Conservation (phyloP, 495 filamentous ascomycete species). For the Margaritispora aquatica region DNA sequence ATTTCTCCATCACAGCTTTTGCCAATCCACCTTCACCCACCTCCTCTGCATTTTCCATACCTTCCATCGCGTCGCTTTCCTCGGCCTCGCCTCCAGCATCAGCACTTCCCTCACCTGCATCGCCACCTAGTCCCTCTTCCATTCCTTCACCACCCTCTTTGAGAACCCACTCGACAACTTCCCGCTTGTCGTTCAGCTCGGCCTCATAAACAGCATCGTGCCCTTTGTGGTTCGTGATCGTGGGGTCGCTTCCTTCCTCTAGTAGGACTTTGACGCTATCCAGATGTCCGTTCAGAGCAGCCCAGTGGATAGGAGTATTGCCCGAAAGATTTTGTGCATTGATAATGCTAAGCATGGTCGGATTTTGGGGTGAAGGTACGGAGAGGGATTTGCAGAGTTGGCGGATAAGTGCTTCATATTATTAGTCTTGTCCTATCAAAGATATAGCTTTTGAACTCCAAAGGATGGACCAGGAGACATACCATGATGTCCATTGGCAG, state of each 20-base stretch:
- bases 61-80: neutral
- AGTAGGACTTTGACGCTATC: constrained; percentile 69
- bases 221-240: constrained; percentile 70
- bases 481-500: constrained; percentile 84
- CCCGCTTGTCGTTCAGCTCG: constrained; percentile 60
- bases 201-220: constrained; percentile 84
- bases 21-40: neutral
- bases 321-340: constrained; percentile 70
- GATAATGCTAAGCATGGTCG: constrained; percentile 40
- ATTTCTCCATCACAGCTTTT: neutral
- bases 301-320: constrained; percentile 91
- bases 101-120: constrained; percentile 26
- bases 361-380: constrained; percentile 17
- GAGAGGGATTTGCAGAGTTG: constrained; percentile 40
- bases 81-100: neutral
- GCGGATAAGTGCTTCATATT: constrained; percentile 35
- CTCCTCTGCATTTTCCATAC: neutral
- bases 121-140: constrained; percentile 41
- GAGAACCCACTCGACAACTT: constrained; percentile 62
- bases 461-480: constrained; percentile 14
- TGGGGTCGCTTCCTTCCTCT: constrained; percentile 62
- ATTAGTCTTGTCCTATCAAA: neutral
- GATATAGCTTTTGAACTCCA: neutral
- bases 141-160: constrained; percentile 43
- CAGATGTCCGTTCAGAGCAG: constrained; percentile 80